Conservation (phyloP, 257 asterid genomes). For the Solanum gracilifrons region DNA sequence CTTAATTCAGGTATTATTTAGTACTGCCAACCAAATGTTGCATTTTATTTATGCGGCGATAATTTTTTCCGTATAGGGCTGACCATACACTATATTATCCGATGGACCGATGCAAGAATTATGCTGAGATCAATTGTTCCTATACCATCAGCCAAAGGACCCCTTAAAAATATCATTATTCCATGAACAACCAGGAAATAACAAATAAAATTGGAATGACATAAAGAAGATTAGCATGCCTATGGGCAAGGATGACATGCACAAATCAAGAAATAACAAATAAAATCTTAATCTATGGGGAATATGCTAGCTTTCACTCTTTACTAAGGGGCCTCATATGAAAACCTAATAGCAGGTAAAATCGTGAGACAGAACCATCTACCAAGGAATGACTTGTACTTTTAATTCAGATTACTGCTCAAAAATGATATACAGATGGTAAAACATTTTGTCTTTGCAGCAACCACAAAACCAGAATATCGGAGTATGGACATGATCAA, state of each 20-base stretch:
- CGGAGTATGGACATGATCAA: not conserved
- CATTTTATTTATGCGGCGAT: not conserved
- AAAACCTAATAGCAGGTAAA: not conserved
- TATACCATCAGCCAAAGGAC: not conserved
- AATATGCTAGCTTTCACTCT: not conserved
- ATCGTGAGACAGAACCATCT: not conserved
- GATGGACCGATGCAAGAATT: not conserved
- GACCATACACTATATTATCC: not conserved
- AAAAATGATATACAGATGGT: not conserved
- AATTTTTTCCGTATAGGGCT: not conserved
- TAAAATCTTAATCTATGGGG: not conserved
- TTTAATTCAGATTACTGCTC: not conserved
- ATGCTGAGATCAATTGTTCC: not conserved
- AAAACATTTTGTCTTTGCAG: not conserved
- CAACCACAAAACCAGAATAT: not conserved
- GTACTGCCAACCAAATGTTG: not conserved
- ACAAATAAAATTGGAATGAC: not conserved
- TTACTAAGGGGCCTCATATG: not conserved
- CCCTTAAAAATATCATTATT: not conserved
- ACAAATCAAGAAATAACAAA: not conserved
- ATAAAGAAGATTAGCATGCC: not conserved
- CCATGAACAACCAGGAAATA: not conserved
- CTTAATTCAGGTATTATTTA: not conserved
- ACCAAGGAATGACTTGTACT: not conserved
- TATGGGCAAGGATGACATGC: not conserved